A percentile compares a stretch with the other conserved stretches of the same genome.
These are phyloP conservation scores for Penicillium sp. DNA, from an alignment of 2,329 filamentous ascomycete species.

Conservation along the genomic window DNA sequence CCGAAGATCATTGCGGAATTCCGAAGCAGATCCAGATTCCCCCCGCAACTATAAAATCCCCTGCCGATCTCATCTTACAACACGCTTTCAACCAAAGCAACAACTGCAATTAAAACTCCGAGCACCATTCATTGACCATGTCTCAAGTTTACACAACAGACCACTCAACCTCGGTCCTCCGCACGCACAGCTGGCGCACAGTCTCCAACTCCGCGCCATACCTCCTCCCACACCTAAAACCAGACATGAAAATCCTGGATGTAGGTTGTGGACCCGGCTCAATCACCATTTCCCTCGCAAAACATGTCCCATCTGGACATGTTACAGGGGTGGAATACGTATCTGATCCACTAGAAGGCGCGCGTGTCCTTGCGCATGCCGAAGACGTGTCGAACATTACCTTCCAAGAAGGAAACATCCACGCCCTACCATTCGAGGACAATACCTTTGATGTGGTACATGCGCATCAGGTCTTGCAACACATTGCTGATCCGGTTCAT, in stretches of 20 bases:
- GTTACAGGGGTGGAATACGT: slow-evolving; percentile 41
- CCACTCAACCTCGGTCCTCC: slow-evolving; percentile 38
- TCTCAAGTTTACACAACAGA: slow-evolving; percentile 38
- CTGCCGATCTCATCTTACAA: neutral
- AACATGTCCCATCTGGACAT: slow-evolving; percentile 36
- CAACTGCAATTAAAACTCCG: neutral
- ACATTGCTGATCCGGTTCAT: slow-evolving; percentile 51
- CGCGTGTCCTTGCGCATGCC: slow-evolving; percentile 30
- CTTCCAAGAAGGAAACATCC: slow-evolving; percentile 43
- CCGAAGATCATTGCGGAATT: neutral
- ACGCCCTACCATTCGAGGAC: slow-evolving; percentile 42
- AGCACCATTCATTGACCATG: neutral
- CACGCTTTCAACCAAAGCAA: neutral
- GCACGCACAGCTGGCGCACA: slow-evolving; percentile 38
- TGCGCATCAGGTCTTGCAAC: slow-evolving; percentile 58
- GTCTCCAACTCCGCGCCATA: slow-evolving; percentile 40
- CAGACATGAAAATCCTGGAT: slow-evolving; percentile 42
- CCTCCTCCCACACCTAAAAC: slow-evolving; percentile 38
- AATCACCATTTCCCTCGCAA: slow-evolving; percentile 44
- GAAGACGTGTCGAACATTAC: slow-evolving; percentile 33
- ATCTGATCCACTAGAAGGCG: slow-evolving; percentile 33
- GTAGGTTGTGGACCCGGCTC: slow-evolving; percentile 47
- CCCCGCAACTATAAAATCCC: neutral
- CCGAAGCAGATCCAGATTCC: neutral
- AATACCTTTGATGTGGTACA: slow-evolving; percentile 59